Conservation (phyloP, 2,329 filamentous ascomycete species). For the Trichoderma sp. region DNA sequence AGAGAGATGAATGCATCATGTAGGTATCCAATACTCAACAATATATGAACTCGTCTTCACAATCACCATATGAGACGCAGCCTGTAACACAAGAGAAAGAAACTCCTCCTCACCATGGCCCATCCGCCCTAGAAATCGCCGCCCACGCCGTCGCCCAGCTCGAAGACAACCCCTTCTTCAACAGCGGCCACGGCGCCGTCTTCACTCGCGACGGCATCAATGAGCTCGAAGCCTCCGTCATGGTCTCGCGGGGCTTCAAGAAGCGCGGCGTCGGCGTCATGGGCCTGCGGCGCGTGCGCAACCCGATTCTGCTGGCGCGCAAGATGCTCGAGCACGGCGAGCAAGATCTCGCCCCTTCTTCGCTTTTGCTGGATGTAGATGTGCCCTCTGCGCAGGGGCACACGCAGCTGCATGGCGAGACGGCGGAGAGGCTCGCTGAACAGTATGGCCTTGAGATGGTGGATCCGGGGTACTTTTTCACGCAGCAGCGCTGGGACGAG, state of each 20-base stretch:
- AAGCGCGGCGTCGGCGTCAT: constrained; percentile 81
- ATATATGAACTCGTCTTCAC: constrained; percentile 47
- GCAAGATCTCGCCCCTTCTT: constrained; percentile 48
- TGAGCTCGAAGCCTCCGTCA: constrained; percentile 83
- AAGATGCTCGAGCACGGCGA: constrained; percentile 71
- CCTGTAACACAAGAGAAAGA: background rate
- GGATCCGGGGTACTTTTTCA: constrained; percentile 74
- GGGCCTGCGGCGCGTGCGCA: constrained; percentile 71
- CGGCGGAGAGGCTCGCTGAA: constrained; percentile 68
- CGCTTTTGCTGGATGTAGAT: constrained; percentile 27
- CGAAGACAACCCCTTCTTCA: constrained; percentile 82
- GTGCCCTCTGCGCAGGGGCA: constrained; percentile 66
- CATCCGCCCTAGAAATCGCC: constrained; percentile 70
- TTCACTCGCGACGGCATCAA: constrained; percentile 82
- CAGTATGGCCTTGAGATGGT: constrained; percentile 72
- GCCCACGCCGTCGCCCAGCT: constrained; percentile 74
- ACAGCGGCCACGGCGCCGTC: constrained; percentile 79
- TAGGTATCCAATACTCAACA: constrained; percentile 49
- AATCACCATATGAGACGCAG: background rate
- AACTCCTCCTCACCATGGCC: constrained; percentile 29
- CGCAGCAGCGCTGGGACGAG: constrained; percentile 75
- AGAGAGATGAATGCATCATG: background rate
- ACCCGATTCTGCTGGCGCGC: constrained; percentile 74
- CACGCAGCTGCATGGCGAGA: constrained; percentile 65
- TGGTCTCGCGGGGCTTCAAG: constrained; percentile 71